Base-by-base conservation (phyloP, 208 protist genomes). In the Sergeia podlipaevii region DNA sequence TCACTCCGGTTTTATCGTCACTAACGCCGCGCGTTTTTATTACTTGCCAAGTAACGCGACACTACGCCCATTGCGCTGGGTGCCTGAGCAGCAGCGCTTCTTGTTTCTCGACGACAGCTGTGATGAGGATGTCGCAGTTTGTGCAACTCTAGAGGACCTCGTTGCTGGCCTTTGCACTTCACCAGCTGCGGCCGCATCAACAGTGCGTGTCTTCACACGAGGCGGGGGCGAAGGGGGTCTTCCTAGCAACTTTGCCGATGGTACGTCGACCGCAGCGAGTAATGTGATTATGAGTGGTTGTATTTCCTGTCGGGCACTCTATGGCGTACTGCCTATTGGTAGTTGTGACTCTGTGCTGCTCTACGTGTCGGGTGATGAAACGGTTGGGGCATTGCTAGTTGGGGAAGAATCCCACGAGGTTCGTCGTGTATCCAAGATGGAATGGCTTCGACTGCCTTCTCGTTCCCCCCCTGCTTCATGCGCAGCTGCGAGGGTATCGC, bases 241-340 rank as follows among this genome's bases (percentile, higher is more conserved):
- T n/a, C n/a, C n/a, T n/a, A n/a, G n/a, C n/a, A n/a, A n/a, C n/a
- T n/a, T n/a, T n/a, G 20, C 17, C 8, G n/a, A 4, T 24, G 52
- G 23, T 42, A 15, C 13, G 8, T 15, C 13, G 4, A 28, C n/a
- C 29, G 5, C 8, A 27, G 36, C 48, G 46, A 33, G 7, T 45
- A 36, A 49, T 29, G 43, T 41, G 21, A 52, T 65, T 33, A 65
- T 48, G 29, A 71, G 47, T 36, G 37, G 37, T 8, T 62, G 60
- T 26, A 38, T 77, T 42, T 44, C 55, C 20, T 89, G 77, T 44
- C 71, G 70, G 33, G 80, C 77, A 4, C 41, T 93, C 26, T 93
- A 87, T 65, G 85, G 85, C 26, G 78, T 89, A 3, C 51, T 89
- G n/a, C 63, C 65, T 1, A 32, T 93, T 24, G 76, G 79, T 28